Evolutionary conservation across 2,329 filamentous ascomycete genomes (phyloP).

Genomic region (Exophiala phaeomuriformis): DNA sequence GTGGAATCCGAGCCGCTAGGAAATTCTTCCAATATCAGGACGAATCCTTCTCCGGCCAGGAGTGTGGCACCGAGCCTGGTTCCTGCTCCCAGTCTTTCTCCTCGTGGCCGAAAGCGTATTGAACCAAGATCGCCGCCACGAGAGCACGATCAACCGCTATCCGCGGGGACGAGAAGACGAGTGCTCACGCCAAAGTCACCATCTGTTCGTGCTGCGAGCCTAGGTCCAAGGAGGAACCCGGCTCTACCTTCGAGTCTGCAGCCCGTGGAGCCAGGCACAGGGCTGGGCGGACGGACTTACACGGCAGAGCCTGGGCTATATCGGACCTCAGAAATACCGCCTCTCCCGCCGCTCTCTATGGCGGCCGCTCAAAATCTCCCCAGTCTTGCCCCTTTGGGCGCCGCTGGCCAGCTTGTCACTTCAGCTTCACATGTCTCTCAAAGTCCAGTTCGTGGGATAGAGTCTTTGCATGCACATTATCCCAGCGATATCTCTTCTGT

Average conservation of each 20-base stretch:
- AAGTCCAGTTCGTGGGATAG: constrained; percentile 9
- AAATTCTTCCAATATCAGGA: constrained; percentile 3
- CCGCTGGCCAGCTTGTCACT: constrained; percentile 7
- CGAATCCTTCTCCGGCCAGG: constrained; percentile 5
- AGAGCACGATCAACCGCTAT: constrained; percentile 8
- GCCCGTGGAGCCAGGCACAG: constrained; percentile 43
- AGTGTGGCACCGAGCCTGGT: constrained; percentile 7
- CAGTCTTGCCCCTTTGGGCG: constrained; percentile 3
- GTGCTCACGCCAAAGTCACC: constrained; percentile 56
- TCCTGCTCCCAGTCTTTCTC: constrained; percentile 29
- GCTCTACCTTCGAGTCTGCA: constrained; percentile 43
- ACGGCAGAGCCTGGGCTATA: constrained; percentile 36
- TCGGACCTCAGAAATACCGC: constrained; percentile 37
- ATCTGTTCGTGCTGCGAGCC: constrained; percentile 44
- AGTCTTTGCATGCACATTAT: not conserved
- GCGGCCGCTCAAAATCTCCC: constrained; percentile 10
- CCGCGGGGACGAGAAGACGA: constrained; percentile 32
- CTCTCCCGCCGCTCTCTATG: constrained; percentile 42
- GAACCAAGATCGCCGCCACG: constrained; percentile 20
- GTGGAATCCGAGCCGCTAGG: constrained; percentile 24
- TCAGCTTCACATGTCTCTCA: constrained; percentile 9
- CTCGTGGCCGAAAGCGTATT: constrained; percentile 23
- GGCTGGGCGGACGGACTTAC: constrained; percentile 38
- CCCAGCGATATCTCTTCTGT: constrained; percentile 10
- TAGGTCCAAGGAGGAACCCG: constrained; percentile 38